A percentile compares a stretch with the other conserved stretches of the same genome.
Conservation (phyloP, 208 protist species). For the Phytomonas sp. region DNA sequence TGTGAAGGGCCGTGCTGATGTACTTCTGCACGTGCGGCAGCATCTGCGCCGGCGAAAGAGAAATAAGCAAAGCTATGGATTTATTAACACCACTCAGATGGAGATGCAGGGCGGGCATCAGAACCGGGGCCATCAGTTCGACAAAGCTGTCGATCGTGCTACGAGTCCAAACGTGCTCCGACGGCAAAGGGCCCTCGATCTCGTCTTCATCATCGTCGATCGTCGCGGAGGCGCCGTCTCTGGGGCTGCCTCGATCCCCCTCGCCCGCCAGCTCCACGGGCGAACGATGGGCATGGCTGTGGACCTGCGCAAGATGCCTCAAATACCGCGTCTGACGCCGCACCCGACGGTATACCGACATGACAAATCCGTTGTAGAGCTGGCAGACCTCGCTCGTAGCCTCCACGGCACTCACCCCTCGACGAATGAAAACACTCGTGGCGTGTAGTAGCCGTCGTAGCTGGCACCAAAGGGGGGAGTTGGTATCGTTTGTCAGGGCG, state of each 20-base stretch:
- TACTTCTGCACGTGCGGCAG: conserved; percentile 25
- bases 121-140: conserved; percentile 28
- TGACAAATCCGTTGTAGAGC: conserved; percentile 34
- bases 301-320: too few species aligned
- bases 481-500: conserved; percentile 16
- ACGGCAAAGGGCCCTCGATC: neutral
- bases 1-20: conserved; percentile 20
- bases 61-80: conserved; percentile 25
- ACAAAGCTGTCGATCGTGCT: conserved; percentile 40
- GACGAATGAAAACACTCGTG: conserved; percentile 58
- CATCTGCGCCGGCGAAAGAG: conserved; percentile 28
- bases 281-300: too few species aligned
- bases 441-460: conserved; percentile 67
- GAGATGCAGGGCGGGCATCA: conserved; percentile 32
- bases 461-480: conserved; percentile 69
- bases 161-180: conserved; percentile 25
- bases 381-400: conserved; percentile 22
- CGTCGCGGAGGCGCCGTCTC: neutral
- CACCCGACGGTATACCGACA: conserved; percentile 14
- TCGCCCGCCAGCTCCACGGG: too few species aligned
- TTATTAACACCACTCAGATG: conserved; percentile 11
- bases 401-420: conserved; percentile 19
- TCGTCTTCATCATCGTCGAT: neutral
- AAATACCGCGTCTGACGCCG: neutral
- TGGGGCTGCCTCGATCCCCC: neutral